Conservation (phyloP, 805 yeast genomes). For the Nadsonia fulvescens region DNA sequence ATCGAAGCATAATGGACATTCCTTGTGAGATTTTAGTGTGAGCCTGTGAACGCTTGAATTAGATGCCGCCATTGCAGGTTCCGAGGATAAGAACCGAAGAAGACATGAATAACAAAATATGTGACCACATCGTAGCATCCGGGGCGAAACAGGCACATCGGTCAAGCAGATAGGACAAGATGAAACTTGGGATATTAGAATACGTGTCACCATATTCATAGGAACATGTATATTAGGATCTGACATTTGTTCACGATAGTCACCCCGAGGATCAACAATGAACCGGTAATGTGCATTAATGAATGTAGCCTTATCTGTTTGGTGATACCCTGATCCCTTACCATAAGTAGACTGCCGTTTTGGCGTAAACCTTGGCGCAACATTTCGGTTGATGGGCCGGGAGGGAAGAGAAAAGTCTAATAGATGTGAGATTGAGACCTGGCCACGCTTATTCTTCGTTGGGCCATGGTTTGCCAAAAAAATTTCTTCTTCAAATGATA, state of each 20-base stretch:
- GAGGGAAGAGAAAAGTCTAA: constrained; percentile 6
- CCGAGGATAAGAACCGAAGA: constrained; percentile 46
- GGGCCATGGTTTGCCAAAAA: constrained; percentile 1
- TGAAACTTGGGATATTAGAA: constrained; percentile 49
- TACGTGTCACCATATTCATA: constrained; percentile 42
- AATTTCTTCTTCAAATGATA: constrained; percentile 4
- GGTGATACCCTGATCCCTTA: constrained; percentile 3
- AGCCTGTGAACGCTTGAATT: too few species aligned
- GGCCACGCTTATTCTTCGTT: constrained; percentile 7
- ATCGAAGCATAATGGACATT: constrained; percentile 69
- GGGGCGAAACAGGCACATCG: constrained; percentile 74
- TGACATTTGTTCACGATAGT: constrained; percentile 35
- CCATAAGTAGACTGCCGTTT: background rate
- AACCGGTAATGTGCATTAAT: constrained; percentile 76
- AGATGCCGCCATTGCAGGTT: constrained; percentile 19
- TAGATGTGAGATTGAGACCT: constrained; percentile 10
- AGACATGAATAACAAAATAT: constrained; percentile 73
- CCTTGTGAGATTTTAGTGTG: constrained; percentile 36
- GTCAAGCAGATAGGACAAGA: constrained; percentile 85
- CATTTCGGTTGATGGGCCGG: constrained; percentile 1
- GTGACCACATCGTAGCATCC: constrained; percentile 94
- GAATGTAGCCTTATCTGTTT: constrained; percentile 16
- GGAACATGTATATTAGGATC: constrained; percentile 68
- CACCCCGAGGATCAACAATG: constrained; percentile 47
- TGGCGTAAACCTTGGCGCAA: constrained; percentile 2